Base-by-base conservation (phyloP, 1,284 basidiomycete genomes). In the Pseudozyma sp. region DNA sequence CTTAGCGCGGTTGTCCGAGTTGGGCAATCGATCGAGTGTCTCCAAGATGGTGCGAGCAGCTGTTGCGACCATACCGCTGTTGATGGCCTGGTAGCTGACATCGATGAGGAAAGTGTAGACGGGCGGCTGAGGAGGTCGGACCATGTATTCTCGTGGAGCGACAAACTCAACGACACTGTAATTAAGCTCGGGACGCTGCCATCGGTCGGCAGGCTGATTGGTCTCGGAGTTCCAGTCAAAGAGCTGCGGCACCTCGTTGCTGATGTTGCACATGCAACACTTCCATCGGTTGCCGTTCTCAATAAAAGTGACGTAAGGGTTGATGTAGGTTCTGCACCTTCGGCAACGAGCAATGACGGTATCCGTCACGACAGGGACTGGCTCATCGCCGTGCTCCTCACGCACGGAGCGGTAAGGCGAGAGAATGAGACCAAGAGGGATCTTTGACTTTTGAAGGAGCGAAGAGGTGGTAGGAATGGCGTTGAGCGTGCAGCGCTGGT, bases 71-170 rank as follows among this genome's bases (percentile, higher is more conserved):
- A 99, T 98, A 57, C 95, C 92, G 62, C 66, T 77, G 52, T 68
- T 59, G 59, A 99, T 90, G 40, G 95, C 95, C 47, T 91, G 86
- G 84, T 97, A 93, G 81, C 93, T 94, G 76, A 99, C 95, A 83
- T 99, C 97, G 86, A 99, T 93, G 80, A 99, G 89, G 88, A 99
- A 98, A 59, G 96, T 90, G 86, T 97, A 98, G 57, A 97, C 93
- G 16, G 95, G 94, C 12, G 97, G 94, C 86, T 98, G 97, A 44
- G 97, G 97, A 16, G 97, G 93, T 73, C 97, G 92, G 35, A 89
- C 95, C 96, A 99, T 98, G 87, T 99, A 99, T 87, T 99, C 97
- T 1, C 95, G 96, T 10, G 97, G 96, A 3, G 97, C 97, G 67
- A 99, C 92, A 83, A 92, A 99, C 86, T 99, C 97, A 67, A 99